Evolutionary conservation across 1,139 yeast species (phyloP), one percentile per base, ranked within the genome.

Genomic region (Yamadazyma dushanensis): DNA sequence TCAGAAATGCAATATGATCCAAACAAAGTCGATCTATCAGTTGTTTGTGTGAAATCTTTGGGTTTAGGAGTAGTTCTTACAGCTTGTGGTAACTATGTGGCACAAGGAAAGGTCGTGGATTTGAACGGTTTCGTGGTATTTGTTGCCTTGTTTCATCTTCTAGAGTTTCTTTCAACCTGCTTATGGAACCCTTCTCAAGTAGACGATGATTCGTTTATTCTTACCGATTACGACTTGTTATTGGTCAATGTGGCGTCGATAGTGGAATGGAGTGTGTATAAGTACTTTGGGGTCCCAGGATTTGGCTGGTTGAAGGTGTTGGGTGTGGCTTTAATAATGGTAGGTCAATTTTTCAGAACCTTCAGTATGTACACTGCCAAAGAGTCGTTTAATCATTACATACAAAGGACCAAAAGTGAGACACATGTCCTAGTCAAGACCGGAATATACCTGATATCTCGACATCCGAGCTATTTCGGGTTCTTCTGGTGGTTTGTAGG

Each of bases 401-500:
- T 94, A 2, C 89, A 82, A 37, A 57, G 74, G 4, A 55, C 63
- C 19, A 80, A 73, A 39, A 59, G 65, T 21, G 51, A 61, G 0
- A 72, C 73, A 34, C 98, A 92, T 53, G 60, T 50, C 14, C 66
- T 92, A 31, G 80, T 92, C 8, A 85, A 87, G 0, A 47, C 61
- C 6, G 98, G 97, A 0, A 66, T 92, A 3, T 92, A 92, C 58
- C 43, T 67, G 1, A 45, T 62, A 14, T 61, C 77, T 8, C 71
- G 98, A 41, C 98, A 92, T 56, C 98, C 98, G 8, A 83, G 95
- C 34, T 92, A 92, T 59, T 75, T 80, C 38, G 98, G 97, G 1
- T 92, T 85, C 57, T 90, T 82, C 54, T 81, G 88, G 77, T 94
- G 97, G 97, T 92, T 94, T 18, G 51, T 90, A 3, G 97, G 97